A percentile compares a stretch with the other conserved stretches of the same genome.
These are phyloP conservation scores for Cryptococcus jaspeensis DNA, from an alignment of 1,284 basidiomycete species.

Conservation along the genomic window DNA sequence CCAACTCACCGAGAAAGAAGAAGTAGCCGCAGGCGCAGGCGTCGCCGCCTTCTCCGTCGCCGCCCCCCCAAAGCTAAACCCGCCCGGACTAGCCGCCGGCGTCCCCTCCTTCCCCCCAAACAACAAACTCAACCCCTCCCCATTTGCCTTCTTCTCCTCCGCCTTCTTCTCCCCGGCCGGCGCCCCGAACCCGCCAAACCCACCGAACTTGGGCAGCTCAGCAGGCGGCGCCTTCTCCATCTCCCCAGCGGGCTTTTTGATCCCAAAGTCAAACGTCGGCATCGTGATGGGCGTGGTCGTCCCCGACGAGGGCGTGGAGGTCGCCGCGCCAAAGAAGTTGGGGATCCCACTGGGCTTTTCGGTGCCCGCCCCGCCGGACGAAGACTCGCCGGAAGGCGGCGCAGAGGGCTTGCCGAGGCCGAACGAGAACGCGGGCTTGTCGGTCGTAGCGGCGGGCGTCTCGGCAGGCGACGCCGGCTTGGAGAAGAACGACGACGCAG, in stretches of 20 bases:
- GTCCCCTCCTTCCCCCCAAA: background rate
- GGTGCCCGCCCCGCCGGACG: conserved; percentile 9
- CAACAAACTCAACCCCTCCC: background rate
- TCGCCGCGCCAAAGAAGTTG: conserved; percentile 37
- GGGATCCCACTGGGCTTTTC: conserved; percentile 21
- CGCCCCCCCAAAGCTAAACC: conserved; percentile 18
- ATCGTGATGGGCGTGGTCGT: conserved; percentile 21
- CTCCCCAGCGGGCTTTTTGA: conserved; percentile 13
- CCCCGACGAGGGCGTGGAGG: conserved; percentile 19
- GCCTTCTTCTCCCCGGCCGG: conserved; percentile 7
- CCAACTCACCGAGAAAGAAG: conserved; percentile 17
- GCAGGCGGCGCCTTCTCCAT: conserved; percentile 9
- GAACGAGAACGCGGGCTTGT: conserved; percentile 24
- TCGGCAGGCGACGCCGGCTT: conserved; percentile 11
- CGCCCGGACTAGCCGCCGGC: background rate
- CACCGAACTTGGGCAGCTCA: conserved; percentile 3
- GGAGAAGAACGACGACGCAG: conserved; percentile 29
- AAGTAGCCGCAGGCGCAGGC: background rate
- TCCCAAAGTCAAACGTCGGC: conserved; percentile 35
- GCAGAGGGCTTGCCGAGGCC: conserved; percentile 35
- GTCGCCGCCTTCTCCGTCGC: background rate
- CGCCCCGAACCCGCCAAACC: conserved; percentile 4
- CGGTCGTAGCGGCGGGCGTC: conserved; percentile 7
- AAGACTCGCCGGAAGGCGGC: conserved; percentile 13
- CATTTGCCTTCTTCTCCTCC: conserved; percentile 1